Evolutionary conservation across 148 eudicot genomes (phyloP), one percentile per base, ranked within the genome.

Genomic region (Rhododendron williamsianum): DNA sequence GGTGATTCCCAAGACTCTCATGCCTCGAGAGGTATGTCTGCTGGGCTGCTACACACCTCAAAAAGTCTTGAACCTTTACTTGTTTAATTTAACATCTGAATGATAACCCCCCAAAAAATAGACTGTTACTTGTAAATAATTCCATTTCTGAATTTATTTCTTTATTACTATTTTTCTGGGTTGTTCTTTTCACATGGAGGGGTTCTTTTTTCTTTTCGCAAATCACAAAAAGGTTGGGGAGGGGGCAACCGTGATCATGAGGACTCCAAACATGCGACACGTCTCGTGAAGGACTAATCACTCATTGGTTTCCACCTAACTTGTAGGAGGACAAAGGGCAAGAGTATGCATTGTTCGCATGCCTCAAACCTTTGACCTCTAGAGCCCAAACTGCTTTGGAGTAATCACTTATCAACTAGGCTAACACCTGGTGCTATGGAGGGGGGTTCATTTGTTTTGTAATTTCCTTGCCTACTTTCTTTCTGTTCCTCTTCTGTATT

Each of bases 1-100:
- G 91, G 98, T 97, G 73, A 97, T 97, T 93, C 99, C 99, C 96
- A 97, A 95, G 98, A 94, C 95, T 67, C 98, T 97, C 94, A 95
- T 95, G 98, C 98, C 98, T 90, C 91, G 98, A 97, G 98, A 97
- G 99, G 99, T 97, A 94, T 93, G 95, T 92, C 83, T 90, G 23
- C 43, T 78, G 9, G 21, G 35, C 76, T 92, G 87, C 76, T 88
- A 41, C 78, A 74, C 46, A 36, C 83, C 85, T 81, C 49, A 79
- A 86, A 92, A 94, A 92, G 92, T 88, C 86, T 87, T 84, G 10
- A 8, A 82, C 89, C 94, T 90, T 93, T 94, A 85, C 83, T 54
- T 81, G 19, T 84, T 63, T 52, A 78, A 74, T 78, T 58, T 72
- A 69, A 2, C 67, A 21, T 38, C 41, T 9, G 43, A 60, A 67